Evolutionary conservation across 768 basidiomycete genomes (phyloP).

Genomic region (Rhizopogon vulgaris): DNA sequence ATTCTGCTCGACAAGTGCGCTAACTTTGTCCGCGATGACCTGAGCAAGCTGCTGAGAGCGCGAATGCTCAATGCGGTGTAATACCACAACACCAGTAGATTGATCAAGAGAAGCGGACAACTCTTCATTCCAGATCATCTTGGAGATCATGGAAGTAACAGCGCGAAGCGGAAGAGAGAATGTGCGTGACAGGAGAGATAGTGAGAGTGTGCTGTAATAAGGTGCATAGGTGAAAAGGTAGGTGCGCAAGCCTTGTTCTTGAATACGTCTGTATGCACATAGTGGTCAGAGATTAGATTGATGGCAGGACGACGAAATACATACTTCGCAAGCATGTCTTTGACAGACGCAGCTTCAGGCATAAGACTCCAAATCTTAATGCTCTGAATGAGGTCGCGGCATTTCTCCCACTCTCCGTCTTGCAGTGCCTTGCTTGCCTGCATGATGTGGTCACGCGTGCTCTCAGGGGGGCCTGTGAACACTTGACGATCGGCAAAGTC

Average conservation of each 20-base stretch:
- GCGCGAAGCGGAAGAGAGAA: conserved; percentile 78
- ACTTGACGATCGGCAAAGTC: conserved; percentile 98
- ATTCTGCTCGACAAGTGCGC: conserved; percentile 82
- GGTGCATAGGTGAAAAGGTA: conserved; percentile 91
- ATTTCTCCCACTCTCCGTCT: conserved; percentile 95
- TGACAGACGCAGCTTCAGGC: conserved; percentile 81
- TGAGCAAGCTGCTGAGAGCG: conserved; percentile 88
- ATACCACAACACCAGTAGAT: conserved; percentile 82
- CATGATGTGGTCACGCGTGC: conserved; percentile 98
- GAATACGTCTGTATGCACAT: conserved; percentile 79
- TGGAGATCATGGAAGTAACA: conserved; percentile 53
- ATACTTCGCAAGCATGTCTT: conserved; percentile 92
- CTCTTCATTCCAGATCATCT: conserved; percentile 99
- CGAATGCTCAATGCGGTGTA: conserved; percentile 87
- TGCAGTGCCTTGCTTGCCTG: conserved; percentile 96
- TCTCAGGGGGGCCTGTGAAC: conserved; percentile 98
- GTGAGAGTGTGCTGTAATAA: conserved; percentile 86
- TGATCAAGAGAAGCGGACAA: conserved; percentile 90
- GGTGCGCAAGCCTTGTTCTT: conserved; percentile 94
- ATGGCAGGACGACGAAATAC: conserved; percentile 16
- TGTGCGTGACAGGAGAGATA: conserved; percentile 79
- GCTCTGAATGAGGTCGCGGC: conserved; percentile 85
- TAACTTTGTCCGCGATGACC: conserved; percentile 83
- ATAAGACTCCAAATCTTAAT: conserved; percentile 99
- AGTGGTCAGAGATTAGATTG: not conserved